Evolutionary conservation across 1,139 yeast species (phyloP), one percentile per base, ranked within the genome.

Genomic region (Sugiyamaella castrensis): DNA sequence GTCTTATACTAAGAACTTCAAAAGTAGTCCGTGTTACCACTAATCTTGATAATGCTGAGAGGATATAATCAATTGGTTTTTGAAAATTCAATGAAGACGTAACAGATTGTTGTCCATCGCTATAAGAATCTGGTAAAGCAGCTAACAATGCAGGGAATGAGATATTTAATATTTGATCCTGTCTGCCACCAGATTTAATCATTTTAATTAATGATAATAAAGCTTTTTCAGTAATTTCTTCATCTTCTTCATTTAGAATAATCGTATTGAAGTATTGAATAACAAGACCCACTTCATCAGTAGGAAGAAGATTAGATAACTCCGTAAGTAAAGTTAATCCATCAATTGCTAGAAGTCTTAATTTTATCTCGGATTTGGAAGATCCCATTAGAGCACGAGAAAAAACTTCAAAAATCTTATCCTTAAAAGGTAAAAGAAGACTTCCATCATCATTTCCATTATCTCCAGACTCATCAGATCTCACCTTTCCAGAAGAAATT

Each of bases 221-320:
- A 9, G 77, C 72, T 0, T 75, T 71, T 37, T 70, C 48, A 30
- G 59, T 50, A 1, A 68, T 47, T 35, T 57, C 55, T 5, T 64
- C 63, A 27, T 59, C 58, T n/a, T 66, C 64, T 26, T 71, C 73
- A 38, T 70, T 71, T n/a, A 84, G 62, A 8, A 86, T 69, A 19
- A 82, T 76, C 39, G 82, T 88, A 31, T 81, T 80, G 37, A 89
- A 71, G 58, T 84, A 81, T 52, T 81, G 87, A 30, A 85, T 77
- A 8, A 87, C 70, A 48, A 86, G 67, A 19, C 80, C 76, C 31
- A 79, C 64, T 58, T 89, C 96, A 44, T 78, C 78, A 1, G 61
- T 56, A 83, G 68, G 33, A 70, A 70, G 24, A 79, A 68, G 46
- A 85, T 61, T 48, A n/a, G 46, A 27, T 16, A 50, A 48, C 10